Evolutionary conservation across 192 early-diverging fungal species (phyloP), one percentile per base, ranked within the genome.

Genomic region (Geranomyces michiganensis): DNA sequence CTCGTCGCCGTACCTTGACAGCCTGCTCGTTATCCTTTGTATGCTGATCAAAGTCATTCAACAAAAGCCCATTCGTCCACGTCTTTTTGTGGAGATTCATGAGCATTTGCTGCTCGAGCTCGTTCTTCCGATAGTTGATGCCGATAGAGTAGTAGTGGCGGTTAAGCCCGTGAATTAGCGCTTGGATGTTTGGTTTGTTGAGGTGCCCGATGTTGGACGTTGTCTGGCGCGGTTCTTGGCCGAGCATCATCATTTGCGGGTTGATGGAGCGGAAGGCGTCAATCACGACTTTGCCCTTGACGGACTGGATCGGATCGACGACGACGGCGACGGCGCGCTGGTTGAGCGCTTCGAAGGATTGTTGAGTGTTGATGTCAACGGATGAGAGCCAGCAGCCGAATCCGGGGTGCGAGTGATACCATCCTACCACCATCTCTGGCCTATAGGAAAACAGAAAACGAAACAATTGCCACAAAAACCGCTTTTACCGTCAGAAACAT

Each of bases 361-460:
- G 94, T 80, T 99, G 98, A 49, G 98, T 99, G 83, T 96, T 96
- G 59, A 98, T 92, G 83, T 99, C 98, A 10, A 98, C 96, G 74
- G 94, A 96, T 21, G 96, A 98, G 30, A 99, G 85, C 98, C 98
- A 99, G 87, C 98, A 99, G 48, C 98, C 98, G 70, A 99, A 99
- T 56, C 98, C 98, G 33, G 98, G 98, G 84, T 99, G 98, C 68
- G 98, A 99, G 82, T 99, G 98, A 79, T 99, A 99, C 98, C 98
- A 99, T n/a, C 98, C 98, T 27, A 99, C 98, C 17, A 99, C 98
- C 83, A 94, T 96, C 81, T 99, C 96, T 22, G 92, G 92, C 79
- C 94, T 94, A 78, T 26, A 67, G 10, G 48, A 17, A 4, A 33
- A n/a, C n/a, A n/a, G n/a, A n/a, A n/a, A n/a, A n/a, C n/a, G n/a